These are phyloP conservation scores for Leishmania tarentolae DNA, from an alignment of 208 protist species.

Conservation along the genomic window DNA sequence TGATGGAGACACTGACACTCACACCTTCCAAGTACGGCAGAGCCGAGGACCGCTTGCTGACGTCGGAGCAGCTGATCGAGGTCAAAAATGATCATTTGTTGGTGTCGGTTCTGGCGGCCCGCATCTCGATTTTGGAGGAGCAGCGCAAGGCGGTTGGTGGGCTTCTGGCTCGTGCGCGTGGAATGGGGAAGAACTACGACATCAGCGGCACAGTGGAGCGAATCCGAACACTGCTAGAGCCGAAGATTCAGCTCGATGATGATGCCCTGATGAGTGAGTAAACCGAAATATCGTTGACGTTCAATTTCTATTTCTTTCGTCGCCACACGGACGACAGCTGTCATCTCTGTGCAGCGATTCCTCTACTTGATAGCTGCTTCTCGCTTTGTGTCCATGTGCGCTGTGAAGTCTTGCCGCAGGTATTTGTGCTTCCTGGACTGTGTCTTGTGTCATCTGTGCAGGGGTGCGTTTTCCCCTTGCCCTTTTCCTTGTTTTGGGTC, in stretches of 20 bases:
- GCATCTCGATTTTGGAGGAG: conserved; percentile 47
- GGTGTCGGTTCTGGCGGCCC: conserved; percentile 43
- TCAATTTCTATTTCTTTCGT: background rate
- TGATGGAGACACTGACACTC: conserved; percentile 22
- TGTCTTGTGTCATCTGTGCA: background rate
- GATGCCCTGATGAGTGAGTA: conserved; percentile 14
- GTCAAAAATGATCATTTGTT: conserved; percentile 34
- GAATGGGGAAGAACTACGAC: conserved; percentile 20
- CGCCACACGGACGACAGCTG: background rate
- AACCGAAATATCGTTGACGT: background rate
- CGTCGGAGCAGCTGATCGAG: conserved; percentile 33
- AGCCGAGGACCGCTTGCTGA: conserved; percentile 16
- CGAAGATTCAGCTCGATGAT: conserved; percentile 26
- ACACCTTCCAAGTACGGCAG: conserved; percentile 11
- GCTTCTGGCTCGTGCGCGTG: conserved; percentile 22
- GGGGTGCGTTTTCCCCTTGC: too few species aligned
- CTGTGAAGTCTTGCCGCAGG: background rate
- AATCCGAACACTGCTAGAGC: conserved; percentile 29
- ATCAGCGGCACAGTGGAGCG: conserved; percentile 15
- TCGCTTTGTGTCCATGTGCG: background rate
- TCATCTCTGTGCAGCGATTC: background rate
- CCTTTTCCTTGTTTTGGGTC: background rate
- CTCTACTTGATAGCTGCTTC: background rate
- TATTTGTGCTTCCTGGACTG: too few species aligned
- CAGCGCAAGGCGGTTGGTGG: conserved; percentile 39